Evolutionary conservation across 129 eudicot genomes (phyloP).

Genomic region (Arctium minus): DNA sequence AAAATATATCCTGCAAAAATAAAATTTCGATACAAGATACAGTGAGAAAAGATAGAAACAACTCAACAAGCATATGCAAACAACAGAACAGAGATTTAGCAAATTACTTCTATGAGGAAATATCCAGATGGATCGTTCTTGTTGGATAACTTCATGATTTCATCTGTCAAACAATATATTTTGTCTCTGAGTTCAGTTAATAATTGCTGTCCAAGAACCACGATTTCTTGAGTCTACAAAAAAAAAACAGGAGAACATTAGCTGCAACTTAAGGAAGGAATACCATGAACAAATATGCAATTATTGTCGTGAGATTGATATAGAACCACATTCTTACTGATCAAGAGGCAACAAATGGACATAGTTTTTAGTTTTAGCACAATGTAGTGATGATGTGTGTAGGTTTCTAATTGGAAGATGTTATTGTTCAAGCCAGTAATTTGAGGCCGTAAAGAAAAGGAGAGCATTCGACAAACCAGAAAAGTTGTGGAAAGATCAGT

Average conservation of each 20-base stretch:
- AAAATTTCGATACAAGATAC: not conserved
- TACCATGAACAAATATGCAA: not conserved
- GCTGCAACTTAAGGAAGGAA: too few species aligned
- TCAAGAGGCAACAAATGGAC: not conserved
- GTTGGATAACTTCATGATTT: conserved; percentile 56
- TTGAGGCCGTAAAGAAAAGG: too few species aligned
- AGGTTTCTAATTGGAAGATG: too few species aligned
- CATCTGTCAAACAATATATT: conserved; percentile 73
- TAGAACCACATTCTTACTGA: too few species aligned
- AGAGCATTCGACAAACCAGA: too few species aligned
- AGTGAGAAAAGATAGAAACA: not conserved
- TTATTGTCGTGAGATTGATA: not conserved
- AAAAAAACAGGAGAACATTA: not conserved
- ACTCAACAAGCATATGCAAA: not conserved
- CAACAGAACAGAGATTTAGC: not conserved
- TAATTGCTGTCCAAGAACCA: conserved; percentile 81
- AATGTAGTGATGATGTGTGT: too few species aligned
- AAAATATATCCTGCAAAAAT: conserved; percentile 63
- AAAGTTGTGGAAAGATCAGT: too few species aligned
- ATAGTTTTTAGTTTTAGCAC: not conserved
- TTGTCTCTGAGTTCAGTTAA: conserved; percentile 73
- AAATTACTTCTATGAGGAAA: conserved; percentile 69
- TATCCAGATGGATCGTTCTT: conserved; percentile 79
- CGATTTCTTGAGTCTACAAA: conserved; percentile 71
- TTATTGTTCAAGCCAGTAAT: too few species aligned